Conservation (phyloP, 192 early-diverging fungal species). For the Backusella mclennaniae region DNA sequence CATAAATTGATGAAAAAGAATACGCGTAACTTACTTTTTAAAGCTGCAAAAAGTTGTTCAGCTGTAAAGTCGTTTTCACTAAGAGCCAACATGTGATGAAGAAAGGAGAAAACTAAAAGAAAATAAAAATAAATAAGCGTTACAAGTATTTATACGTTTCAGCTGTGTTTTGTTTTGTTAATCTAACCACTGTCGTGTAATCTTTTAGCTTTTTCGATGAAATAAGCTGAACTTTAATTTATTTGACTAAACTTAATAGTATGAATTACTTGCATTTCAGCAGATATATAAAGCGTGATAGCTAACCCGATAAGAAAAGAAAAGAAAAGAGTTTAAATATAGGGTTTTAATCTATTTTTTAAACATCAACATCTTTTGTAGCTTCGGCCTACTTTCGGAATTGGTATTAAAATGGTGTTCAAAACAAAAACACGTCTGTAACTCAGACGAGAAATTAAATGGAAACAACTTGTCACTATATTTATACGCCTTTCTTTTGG, state of each 20-base stretch:
- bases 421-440: not conserved
- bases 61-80: not conserved
- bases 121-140: not conserved
- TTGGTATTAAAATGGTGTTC: not conserved
- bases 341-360: not conserved
- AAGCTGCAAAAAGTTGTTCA: constrained; percentile 5
- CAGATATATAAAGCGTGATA: not conserved
- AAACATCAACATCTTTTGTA: not conserved
- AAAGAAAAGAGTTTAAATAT: not conserved
- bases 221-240: not conserved
- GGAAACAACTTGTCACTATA: too few species aligned
- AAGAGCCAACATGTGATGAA: not conserved
- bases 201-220: not conserved
- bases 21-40: not conserved
- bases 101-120: not conserved
- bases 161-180: not conserved
- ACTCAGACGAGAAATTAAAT: not conserved
- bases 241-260: not conserved
- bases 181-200: not conserved
- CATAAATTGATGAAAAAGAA: not conserved
- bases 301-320: not conserved
- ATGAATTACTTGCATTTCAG: not conserved
- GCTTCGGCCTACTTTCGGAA: not conserved
- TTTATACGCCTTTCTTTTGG: too few species aligned
- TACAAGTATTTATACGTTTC: not conserved